A percentile compares a stretch with the other conserved stretches of the same genome.
Evolutionary conservation across 345 rosid genomes (phyloP).

Genomic region (Pelargonium nanum): DNA sequence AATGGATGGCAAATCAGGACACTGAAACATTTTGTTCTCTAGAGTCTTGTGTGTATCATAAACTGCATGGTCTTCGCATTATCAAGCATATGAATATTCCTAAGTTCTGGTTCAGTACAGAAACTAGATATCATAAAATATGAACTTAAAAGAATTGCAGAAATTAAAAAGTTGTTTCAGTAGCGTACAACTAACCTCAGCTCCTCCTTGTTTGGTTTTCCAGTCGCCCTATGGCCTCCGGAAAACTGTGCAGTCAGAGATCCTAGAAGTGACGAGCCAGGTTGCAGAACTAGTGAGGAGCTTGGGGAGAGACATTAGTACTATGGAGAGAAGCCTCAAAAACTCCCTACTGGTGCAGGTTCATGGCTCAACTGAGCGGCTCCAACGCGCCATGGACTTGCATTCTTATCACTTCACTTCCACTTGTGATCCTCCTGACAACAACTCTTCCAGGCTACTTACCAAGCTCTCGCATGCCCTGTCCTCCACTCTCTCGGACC

Average conservation of each 20-base stretch:
- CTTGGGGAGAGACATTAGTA: conserved; percentile 39
- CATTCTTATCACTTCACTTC: conserved; percentile 42
- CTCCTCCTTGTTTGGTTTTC: conserved; percentile 1
- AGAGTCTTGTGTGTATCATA: neutral
- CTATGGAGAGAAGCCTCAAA: conserved; percentile 33
- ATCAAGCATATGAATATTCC: too few relatives aligned
- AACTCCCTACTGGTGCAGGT: conserved; percentile 29
- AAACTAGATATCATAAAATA: too few relatives aligned
- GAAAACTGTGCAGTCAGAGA: conserved; percentile 34
- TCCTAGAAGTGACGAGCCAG: conserved; percentile 34
- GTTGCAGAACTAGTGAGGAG: conserved; percentile 46
- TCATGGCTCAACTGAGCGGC: conserved; percentile 38
- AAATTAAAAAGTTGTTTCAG: neutral
- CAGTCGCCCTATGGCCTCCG: conserved; percentile 54
- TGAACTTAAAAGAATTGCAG: too few relatives aligned
- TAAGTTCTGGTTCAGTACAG: too few relatives aligned
- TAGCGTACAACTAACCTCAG: too few relatives aligned
- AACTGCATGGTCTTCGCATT: too few relatives aligned
- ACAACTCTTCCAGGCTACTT: conserved; percentile 20
- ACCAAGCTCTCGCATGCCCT: conserved; percentile 13
- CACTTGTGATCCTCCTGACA: conserved; percentile 14
- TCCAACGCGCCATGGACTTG: conserved; percentile 37
- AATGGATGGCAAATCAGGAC: too few relatives aligned
- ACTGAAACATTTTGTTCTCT: neutral
- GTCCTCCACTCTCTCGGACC: conserved; percentile 12